Conservation (phyloP, 805 yeast genomes). For the Metschnikowia chrysomelidarum region DNA sequence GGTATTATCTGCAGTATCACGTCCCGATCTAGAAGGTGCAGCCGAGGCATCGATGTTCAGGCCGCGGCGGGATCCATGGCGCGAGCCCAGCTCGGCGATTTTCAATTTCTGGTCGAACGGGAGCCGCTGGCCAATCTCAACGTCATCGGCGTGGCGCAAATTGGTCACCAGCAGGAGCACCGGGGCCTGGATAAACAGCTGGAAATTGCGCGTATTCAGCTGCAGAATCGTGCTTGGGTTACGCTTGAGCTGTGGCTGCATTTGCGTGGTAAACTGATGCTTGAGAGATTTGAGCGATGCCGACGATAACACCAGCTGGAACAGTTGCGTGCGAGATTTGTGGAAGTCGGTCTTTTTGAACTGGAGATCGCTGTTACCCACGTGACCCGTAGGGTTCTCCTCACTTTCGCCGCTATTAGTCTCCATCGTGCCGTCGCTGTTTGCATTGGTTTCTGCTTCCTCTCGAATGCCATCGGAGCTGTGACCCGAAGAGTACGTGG, state of each 20-base stretch:
- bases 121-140: constrained; percentile 40
- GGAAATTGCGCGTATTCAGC: constrained; percentile 32
- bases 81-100: neutral
- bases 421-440: too few species aligned
- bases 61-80: neutral
- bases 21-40: neutral
- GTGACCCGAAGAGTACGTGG: too few species aligned
- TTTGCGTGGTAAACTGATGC: constrained; percentile 23
- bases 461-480: too few species aligned
- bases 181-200: constrained; percentile 46
- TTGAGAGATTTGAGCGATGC: constrained; percentile 42
- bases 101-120: constrained; percentile 32
- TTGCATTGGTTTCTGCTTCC: too few species aligned
- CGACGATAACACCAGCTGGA: constrained; percentile 44
- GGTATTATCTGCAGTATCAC: neutral
- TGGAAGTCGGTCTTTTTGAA: constrained; percentile 41
- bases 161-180: constrained; percentile 39
- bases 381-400: constrained; percentile 11
- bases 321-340: constrained; percentile 40
- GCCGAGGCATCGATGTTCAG: constrained; percentile 3
- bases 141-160: constrained; percentile 29
- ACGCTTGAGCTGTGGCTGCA: constrained; percentile 15
- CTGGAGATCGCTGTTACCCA: constrained; percentile 20
- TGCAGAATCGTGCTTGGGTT: constrained; percentile 15
- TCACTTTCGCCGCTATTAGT: too few species aligned